Evolutionary conservation across 345 rosid genomes (phyloP).

Genomic region (Populus nigra): DNA sequence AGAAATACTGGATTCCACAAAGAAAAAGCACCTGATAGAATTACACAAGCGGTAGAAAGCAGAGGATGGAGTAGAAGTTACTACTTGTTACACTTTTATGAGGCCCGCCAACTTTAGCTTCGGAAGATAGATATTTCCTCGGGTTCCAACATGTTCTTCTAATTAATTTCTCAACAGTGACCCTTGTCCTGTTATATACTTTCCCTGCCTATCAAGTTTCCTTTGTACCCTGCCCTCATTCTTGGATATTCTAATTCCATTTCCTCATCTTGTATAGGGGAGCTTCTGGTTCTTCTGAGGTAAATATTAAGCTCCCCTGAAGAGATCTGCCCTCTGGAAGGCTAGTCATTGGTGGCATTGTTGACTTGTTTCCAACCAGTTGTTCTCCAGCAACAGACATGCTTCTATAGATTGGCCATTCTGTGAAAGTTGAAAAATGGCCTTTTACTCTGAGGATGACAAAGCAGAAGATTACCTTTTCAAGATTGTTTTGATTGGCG

Average conservation of each 20-base stretch:
- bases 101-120: constrained; percentile 20
- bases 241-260: constrained; percentile 26
- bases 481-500: constrained; percentile 87
- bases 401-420: constrained; percentile 42
- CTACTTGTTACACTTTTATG: not conserved
- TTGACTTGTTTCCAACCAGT: too few species aligned
- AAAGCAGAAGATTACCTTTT: constrained; percentile 92
- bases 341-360: constrained; percentile 12
- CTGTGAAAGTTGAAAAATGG: constrained; percentile 53
- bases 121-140: constrained; percentile 32
- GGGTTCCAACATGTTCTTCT: constrained; percentile 8
- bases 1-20: constrained; percentile 5
- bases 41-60: constrained; percentile 13
- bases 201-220: constrained; percentile 43
- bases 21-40: constrained; percentile 11
- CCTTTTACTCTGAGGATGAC: constrained; percentile 65
- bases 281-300: constrained; percentile 19
- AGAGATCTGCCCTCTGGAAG: constrained; percentile 11
- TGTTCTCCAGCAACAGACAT: constrained; percentile 14
- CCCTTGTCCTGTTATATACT: constrained; percentile 29
- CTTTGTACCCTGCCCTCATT: constrained; percentile 31
- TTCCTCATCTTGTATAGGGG: constrained; percentile 21
- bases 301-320: constrained; percentile 12
- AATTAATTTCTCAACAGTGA: constrained; percentile 15
- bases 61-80: constrained; percentile 26